Conservation (phyloP, 345 rosid species). For the Salix udensis region DNA sequence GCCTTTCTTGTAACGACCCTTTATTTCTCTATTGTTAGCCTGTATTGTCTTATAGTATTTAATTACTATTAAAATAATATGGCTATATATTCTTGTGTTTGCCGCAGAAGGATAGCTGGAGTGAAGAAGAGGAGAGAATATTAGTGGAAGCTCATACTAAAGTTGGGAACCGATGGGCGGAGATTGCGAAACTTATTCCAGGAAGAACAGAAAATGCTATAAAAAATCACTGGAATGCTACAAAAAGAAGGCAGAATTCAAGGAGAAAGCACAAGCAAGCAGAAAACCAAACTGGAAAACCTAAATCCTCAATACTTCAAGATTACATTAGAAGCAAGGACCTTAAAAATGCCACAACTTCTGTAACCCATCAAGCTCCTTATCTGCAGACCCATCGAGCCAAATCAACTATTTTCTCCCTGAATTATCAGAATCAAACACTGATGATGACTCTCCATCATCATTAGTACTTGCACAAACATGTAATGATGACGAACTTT, state of each 20-base stretch:
- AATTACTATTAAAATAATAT: background rate
- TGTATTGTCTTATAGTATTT: background rate
- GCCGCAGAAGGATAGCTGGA: conserved; percentile 84
- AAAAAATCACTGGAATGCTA: conserved; percentile 96
- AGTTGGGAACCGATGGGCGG: conserved; percentile 93
- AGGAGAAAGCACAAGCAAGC: conserved; percentile 54
- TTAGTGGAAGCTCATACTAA: conserved; percentile 68
- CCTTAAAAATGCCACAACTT: conserved; percentile 16
- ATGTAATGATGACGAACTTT: conserved; percentile 61
- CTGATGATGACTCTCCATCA: conserved; percentile 23
- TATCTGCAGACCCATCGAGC: conserved; percentile 31
- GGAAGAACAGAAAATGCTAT: conserved; percentile 89
- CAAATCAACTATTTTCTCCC: conserved; percentile 32
- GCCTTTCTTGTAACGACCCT: background rate
- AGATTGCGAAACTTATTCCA: conserved; percentile 75
- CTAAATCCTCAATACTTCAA: conserved; percentile 65
- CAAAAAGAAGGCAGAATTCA: conserved; percentile 75
- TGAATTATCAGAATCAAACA: conserved; percentile 32
- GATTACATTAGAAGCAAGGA: conserved; percentile 67
- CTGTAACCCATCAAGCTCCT: conserved; percentile 28
- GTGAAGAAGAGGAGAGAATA: conserved; percentile 76
- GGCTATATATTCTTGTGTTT: background rate
- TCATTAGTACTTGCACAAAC: conserved; percentile 24
- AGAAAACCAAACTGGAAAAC: conserved; percentile 25
- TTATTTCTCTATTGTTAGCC: background rate